Evolutionary conservation across 257 asterid species (phyloP).

Genomic region (Solanum megistacrolobum): DNA sequence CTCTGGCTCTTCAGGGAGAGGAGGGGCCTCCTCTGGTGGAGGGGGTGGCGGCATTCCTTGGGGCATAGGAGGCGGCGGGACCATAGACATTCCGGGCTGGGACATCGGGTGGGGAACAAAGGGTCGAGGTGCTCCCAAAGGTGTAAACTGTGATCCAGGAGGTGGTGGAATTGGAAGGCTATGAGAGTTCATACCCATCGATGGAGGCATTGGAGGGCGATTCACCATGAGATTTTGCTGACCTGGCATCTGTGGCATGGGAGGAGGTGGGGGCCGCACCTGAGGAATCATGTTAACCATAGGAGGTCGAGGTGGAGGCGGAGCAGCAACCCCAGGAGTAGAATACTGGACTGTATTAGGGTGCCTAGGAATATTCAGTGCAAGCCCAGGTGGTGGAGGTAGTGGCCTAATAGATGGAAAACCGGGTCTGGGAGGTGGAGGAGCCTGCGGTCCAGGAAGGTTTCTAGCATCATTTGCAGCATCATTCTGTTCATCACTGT

Average conservation of each 20-base stretch:
- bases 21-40: constrained; percentile 96
- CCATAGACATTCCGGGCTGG: constrained; percentile 61
- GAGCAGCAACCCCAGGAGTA: constrained; percentile 43
- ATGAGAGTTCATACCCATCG: constrained; percentile 27
- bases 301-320: constrained; percentile 63
- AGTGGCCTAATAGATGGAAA: constrained; percentile 62
- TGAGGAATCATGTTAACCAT: constrained; percentile 47
- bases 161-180: constrained; percentile 54
- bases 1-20: constrained; percentile 91
- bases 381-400: constrained; percentile 85
- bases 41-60: constrained; percentile 78
- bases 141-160: constrained; percentile 73
- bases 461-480: constrained; percentile 37
- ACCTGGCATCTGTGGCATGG: constrained; percentile 56
- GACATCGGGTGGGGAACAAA: constrained; percentile 41
- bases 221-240: constrained; percentile 51
- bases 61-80: constrained; percentile 70
- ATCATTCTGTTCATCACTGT: constrained; percentile 50
- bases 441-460: constrained; percentile 77
- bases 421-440: constrained; percentile 69
- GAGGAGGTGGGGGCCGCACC: constrained; percentile 63
- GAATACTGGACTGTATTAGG: constrained; percentile 44
- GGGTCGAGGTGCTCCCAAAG: constrained; percentile 49
- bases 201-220: constrained; percentile 58
- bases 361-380: constrained; percentile 64